These are phyloP conservation scores for Syzygium jambos DNA, from an alignment of 345 rosid genomes.

Conservation along the genomic window DNA sequence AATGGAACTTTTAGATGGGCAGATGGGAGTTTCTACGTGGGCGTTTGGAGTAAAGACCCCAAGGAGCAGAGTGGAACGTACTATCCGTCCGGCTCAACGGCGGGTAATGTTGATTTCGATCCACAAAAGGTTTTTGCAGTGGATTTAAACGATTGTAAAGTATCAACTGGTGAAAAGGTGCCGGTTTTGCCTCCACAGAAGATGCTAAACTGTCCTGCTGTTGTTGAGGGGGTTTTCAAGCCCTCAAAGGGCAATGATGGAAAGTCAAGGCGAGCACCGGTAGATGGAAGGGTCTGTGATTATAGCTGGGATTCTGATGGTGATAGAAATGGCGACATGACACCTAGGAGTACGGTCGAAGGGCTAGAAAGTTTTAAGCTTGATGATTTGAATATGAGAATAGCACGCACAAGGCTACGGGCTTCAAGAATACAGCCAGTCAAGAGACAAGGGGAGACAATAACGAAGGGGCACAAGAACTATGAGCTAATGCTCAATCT, in stretches of 20 bases:
- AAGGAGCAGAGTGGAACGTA: constrained; percentile 10
- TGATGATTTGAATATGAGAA: constrained; percentile 27
- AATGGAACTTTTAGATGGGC: constrained; percentile 46
- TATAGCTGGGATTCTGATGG: constrained; percentile 42
- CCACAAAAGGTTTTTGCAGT: constrained; percentile 16
- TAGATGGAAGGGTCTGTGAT: constrained; percentile 10
- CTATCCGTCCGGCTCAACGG: background rate
- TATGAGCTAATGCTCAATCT: constrained; percentile 66
- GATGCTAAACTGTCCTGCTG: constrained; percentile 6
- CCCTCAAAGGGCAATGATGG: background rate
- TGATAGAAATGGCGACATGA: background rate
- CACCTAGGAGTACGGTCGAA: constrained; percentile 26
- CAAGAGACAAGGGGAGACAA: constrained; percentile 56
- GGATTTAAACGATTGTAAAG: constrained; percentile 19
- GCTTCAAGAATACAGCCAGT: constrained; percentile 16
- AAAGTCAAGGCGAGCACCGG: constrained; percentile 5
- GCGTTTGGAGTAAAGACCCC: constrained; percentile 18
- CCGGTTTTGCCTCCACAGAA: constrained; percentile 29
- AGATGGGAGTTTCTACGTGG: constrained; percentile 16
- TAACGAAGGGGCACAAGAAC: constrained; percentile 53
- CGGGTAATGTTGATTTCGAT: constrained; percentile 17
- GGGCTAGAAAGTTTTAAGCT: constrained; percentile 24
- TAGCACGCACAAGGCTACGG: constrained; percentile 1
- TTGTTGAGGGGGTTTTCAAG: background rate
- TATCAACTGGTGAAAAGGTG: constrained; percentile 19